These are phyloP conservation scores for Phytophthora capsici DNA, from an alignment of 352 stramenopile species.

Conservation along the genomic window DNA sequence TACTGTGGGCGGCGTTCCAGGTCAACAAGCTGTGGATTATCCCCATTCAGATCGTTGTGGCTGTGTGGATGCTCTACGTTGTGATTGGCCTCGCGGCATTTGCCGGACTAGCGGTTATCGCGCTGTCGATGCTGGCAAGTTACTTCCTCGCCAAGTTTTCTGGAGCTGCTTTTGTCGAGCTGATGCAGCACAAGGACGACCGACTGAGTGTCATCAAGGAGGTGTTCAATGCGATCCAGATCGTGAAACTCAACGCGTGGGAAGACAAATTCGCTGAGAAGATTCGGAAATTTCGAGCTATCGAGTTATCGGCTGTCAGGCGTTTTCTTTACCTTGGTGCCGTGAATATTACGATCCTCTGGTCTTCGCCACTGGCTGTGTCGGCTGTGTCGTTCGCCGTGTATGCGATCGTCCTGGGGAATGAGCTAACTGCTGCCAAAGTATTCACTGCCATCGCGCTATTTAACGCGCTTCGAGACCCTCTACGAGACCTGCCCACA, in stretches of 20 bases:
- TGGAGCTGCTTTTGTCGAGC: constrained; percentile 59
- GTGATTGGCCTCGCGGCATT: constrained; percentile 55
- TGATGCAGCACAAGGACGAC: constrained; percentile 89
- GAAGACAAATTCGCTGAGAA: constrained; percentile 86
- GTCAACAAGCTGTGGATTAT: constrained; percentile 59
- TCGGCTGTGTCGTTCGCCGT: constrained; percentile 55
- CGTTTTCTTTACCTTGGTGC: constrained; percentile 46
- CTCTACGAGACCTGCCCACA: constrained; percentile 40
- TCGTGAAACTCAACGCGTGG: constrained; percentile 96
- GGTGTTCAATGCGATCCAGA: constrained; percentile 91
- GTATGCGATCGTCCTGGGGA: constrained; percentile 46
- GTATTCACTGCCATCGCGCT: constrained; percentile 62
- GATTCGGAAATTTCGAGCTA: constrained; percentile 63
- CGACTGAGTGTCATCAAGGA: constrained; percentile 93
- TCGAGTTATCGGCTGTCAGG: constrained; percentile 87
- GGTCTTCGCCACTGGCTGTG: constrained; percentile 50
- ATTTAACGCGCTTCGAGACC: constrained; percentile 52
- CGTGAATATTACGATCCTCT: constrained; percentile 66
- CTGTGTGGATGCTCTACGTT: constrained; percentile 46
- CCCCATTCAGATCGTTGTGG: constrained; percentile 45
- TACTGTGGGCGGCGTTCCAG: constrained; percentile 44
- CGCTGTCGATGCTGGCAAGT: constrained; percentile 40
- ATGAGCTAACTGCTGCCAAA: constrained; percentile 53
- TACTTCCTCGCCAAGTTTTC: constrained; percentile 59
- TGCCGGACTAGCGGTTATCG: constrained; percentile 43